phyloP scores from a whole-genome alignment of 164 flowering plant genomes.

The Chloranthus sessilifolius region DNA sequence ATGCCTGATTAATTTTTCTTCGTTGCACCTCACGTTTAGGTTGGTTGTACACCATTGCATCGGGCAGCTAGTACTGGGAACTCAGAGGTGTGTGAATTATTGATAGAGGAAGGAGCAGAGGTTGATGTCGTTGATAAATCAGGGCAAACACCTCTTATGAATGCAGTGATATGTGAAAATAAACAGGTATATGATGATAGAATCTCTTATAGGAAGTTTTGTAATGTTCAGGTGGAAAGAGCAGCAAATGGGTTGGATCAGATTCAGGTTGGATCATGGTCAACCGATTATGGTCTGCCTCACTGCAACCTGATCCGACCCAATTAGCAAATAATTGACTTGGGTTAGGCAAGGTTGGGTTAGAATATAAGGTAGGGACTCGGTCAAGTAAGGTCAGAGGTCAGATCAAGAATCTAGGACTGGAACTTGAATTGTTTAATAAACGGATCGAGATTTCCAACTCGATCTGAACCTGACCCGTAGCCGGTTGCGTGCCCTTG shows the following conservation, averaged over 20 bases:
- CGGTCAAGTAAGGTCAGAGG: too few species aligned
- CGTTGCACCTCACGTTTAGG: conserved; percentile 32
- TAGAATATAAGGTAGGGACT: too few species aligned
- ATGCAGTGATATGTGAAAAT: conserved; percentile 72
- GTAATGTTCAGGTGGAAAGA: neutral
- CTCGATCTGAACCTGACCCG: neutral
- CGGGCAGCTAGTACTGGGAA: conserved; percentile 92
- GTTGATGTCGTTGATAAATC: conserved; percentile 77
- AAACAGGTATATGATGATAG: conserved; percentile 50
- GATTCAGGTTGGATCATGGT: too few species aligned
- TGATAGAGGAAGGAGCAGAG: conserved; percentile 96
- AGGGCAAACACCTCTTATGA: conserved; percentile 92
- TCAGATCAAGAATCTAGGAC: too few species aligned
- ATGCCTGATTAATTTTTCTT: neutral
- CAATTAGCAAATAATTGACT: too few species aligned
- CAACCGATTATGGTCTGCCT: too few species aligned
- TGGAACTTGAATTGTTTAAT: too few species aligned
- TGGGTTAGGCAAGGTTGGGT: too few species aligned
- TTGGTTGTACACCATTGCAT: conserved; percentile 96
- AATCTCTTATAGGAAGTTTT: too few species aligned
- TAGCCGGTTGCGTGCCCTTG: neutral
- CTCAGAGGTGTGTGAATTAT: conserved; percentile 63
- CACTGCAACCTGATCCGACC: too few species aligned
- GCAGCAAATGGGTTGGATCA: too few species aligned
- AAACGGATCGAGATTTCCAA: too few species aligned